Conservation (phyloP, 352 stramenopile genomes). For the Phytophthora ohioensis region DNA sequence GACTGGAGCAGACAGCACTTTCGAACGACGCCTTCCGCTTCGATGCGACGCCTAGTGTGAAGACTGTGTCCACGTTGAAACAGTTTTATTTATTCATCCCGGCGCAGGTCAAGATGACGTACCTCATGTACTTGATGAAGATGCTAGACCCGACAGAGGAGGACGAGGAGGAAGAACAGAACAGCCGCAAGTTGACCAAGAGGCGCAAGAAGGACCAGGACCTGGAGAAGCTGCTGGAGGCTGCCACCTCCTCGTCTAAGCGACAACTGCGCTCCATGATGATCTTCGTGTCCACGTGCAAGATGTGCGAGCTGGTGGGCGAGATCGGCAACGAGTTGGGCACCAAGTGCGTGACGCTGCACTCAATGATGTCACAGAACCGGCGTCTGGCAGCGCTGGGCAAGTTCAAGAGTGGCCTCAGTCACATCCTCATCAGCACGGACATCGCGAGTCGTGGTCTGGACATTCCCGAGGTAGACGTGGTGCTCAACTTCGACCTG, state of each 20-base stretch:
- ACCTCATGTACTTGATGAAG: constrained; percentile 92
- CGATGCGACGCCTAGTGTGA: constrained; percentile 79
- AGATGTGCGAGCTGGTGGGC: constrained; percentile 94
- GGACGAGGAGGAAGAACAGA: constrained; percentile 64
- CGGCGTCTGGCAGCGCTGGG: constrained; percentile 94
- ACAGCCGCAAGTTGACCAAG: constrained; percentile 40
- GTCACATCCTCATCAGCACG: constrained; percentile 96
- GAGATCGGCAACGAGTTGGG: constrained; percentile 94
- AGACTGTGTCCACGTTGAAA: constrained; percentile 93
- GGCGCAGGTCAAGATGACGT: constrained; percentile 95
- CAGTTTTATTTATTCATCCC: constrained; percentile 99
- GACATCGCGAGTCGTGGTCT: constrained; percentile 97
- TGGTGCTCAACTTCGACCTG: constrained; percentile 98
- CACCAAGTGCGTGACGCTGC: constrained; percentile 94
- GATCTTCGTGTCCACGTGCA: constrained; percentile 98
- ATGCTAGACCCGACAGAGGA: constrained; percentile 68
- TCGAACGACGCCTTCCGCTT: constrained; percentile 69
- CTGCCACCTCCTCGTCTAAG: constrained; percentile 31
- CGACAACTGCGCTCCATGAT: constrained; percentile 88
- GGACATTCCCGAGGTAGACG: constrained; percentile 96
- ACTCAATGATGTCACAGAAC: constrained; percentile 97
- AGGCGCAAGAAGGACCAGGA: constrained; percentile 46
- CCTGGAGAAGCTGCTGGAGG: constrained; percentile 35
- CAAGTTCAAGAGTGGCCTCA: constrained; percentile 97
- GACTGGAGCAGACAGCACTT: constrained; percentile 79